A percentile compares a stretch with the other conserved stretches of the same genome.
These are phyloP conservation scores for Phytopythium oedochilum DNA, from an alignment of 352 stramenopile genomes.

Conservation along the genomic window DNA sequence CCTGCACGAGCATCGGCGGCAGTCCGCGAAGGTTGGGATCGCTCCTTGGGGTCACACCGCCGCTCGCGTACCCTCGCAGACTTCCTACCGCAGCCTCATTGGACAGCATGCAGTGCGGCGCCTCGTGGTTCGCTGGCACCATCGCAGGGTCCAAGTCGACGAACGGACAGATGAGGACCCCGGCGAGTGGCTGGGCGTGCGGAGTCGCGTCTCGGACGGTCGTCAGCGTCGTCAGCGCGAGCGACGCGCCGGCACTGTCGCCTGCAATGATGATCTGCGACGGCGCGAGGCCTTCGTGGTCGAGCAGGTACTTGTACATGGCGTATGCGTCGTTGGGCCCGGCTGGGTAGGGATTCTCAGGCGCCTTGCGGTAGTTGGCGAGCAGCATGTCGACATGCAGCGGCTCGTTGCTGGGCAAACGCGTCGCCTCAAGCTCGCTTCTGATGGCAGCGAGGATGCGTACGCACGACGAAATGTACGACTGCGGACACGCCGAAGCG, in stretches of 20 bases:
- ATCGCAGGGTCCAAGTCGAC: constrained; percentile 5
- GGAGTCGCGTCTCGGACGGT: neutral
- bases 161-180: constrained; percentile 11
- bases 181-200: constrained; percentile 9
- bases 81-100: neutral
- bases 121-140: neutral
- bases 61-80: constrained; percentile 4
- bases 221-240: constrained; percentile 15
- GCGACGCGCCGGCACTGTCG: constrained; percentile 20
- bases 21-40: constrained; percentile 24
- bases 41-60: neutral
- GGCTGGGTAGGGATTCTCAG: constrained; percentile 18
- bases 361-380: constrained; percentile 27
- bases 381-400: constrained; percentile 15
- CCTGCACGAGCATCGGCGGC: constrained; percentile 32
- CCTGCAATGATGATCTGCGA: constrained; percentile 21
- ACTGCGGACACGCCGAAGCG: constrained; percentile 14
- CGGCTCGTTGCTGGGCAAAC: neutral
- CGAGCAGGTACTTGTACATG: constrained; percentile 18
- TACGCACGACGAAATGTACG: constrained; percentile 15
- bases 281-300: constrained; percentile 8
- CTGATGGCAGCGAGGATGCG: constrained; percentile 9
- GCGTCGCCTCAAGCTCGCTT: constrained; percentile 1
- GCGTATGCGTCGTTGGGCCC: constrained; percentile 16
- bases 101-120: constrained; percentile 17